Base-by-base conservation (phyloP, 805 yeast genomes). In the Starmerella bombicola region DNA sequence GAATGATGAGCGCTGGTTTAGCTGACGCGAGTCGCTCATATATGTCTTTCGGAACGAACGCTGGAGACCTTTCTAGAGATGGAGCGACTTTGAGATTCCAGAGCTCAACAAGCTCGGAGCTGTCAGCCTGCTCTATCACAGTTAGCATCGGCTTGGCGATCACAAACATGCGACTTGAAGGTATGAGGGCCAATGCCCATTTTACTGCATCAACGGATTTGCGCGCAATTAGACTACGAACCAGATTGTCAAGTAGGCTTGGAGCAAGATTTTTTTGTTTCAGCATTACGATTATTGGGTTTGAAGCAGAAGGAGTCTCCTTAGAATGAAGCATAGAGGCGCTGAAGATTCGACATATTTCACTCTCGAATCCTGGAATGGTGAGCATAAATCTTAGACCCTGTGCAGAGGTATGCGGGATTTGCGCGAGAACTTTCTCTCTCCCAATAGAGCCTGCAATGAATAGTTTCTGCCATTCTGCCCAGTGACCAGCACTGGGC, bases 21-120 rank as follows among this genome's bases (percentile, higher is more conserved):
- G 35, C 42, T 2, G 13, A 25, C 9, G 8, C 17, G 5, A 40
- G 17, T 18, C 31, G 32, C 2, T 30, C 23, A 3, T 34, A 39
- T 17, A 24, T 30, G 2, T 35, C n/a, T 8, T 21, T 8, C 3
- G 42, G 25, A 4, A 47, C 28, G 25, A 46, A 46, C 2, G 51
- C 24, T 3, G 47, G 50, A 12, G 41, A 40, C 10, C 19, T 15
- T 3, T 33, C 5, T 15, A 42, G 30, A 18, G 13, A 5, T 2
- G 42, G 37, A 4, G 16, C 37, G 2, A 48, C 33, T 6, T 33
- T 30, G 2, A 13, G 4, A 33, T 48, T 48, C 52, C 52, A 48
- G 13, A 48, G n/a, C 3, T 37, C 35, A n/a, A 47, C 30, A n/a
- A 42, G 33, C 6, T 35, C 30, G 5, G 30, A 5, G 17, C 25